A percentile compares a stretch with the other conserved stretches of the same genome.
phyloP scores from a whole-genome alignment of 805 yeast genomes.

The Candida verbasci region DNA sequence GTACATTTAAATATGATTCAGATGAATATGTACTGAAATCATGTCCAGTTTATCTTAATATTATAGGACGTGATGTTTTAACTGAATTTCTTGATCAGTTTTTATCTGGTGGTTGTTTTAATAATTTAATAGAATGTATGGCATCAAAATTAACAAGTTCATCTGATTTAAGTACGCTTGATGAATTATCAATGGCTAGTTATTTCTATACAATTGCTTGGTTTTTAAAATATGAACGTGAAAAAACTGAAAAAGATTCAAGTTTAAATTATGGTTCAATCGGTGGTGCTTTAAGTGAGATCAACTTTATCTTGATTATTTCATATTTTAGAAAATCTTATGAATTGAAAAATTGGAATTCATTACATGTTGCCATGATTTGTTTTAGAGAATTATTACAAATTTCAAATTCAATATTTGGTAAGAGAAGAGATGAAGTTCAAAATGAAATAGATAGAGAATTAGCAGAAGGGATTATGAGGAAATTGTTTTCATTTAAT shows the following conservation, averaged over 20 bases:
- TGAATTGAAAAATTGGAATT: conserved; percentile 46
- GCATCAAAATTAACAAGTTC: conserved; percentile 36
- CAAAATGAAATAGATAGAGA: conserved; percentile 35
- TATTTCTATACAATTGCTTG: conserved; percentile 65
- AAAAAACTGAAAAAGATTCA: conserved; percentile 8
- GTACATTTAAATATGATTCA: conserved; percentile 36
- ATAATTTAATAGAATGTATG: conserved; percentile 53
- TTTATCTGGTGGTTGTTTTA: conserved; percentile 73
- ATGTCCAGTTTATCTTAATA: conserved; percentile 23
- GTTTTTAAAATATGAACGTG: conserved; percentile 68
- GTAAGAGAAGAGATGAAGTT: conserved; percentile 33
- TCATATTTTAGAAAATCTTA: conserved; percentile 41
- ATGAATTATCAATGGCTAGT: conserved; percentile 34
- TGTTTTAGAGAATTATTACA: conserved; percentile 61
- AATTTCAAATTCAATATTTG: conserved; percentile 41
- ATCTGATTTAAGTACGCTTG: conserved; percentile 25
- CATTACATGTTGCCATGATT: conserved; percentile 66
- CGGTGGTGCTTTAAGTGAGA: conserved; percentile 57
- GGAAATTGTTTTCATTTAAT: conserved; percentile 68
- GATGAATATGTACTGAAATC: conserved; percentile 26
- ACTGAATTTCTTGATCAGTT: conserved; percentile 45
- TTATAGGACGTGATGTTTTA: conserved; percentile 26
- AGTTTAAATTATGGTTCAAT: conserved; percentile 39
- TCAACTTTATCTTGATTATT: conserved; percentile 51
- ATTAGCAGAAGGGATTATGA: conserved; percentile 52